These are phyloP conservation scores for Favolaschia claudopus DNA, from an alignment of 768 basidiomycete genomes.

Conservation along the genomic window DNA sequence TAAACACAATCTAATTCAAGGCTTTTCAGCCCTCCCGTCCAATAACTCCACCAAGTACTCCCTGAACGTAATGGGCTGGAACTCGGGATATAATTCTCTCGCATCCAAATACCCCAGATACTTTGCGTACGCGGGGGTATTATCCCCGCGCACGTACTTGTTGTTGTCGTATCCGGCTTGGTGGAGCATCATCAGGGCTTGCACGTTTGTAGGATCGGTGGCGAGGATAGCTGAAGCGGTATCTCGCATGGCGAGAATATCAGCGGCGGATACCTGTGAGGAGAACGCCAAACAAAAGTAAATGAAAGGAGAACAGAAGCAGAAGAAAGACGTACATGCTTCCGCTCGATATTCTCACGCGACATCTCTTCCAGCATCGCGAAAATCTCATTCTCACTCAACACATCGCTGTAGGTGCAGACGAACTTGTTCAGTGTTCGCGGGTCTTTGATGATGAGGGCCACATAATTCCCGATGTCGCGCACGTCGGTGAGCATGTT, in stretches of 20 bases:
- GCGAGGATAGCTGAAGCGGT: background rate
- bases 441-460: slow-evolving; percentile 36
- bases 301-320: background rate
- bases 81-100: slow-evolving; percentile 37
- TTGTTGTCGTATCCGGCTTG: slow-evolving; percentile 26
- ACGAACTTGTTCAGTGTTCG: slow-evolving; percentile 39
- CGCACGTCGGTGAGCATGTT: no score
- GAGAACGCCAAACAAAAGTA: no score
- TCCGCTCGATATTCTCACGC: slow-evolving; percentile 29
- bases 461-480: slow-evolving; percentile 34
- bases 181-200: background rate
- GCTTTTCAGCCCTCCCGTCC: slow-evolving; percentile 3
- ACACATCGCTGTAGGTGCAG: slow-evolving; percentile 32
- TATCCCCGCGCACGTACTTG: slow-evolving; percentile 36
- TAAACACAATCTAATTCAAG: no score
- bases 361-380: slow-evolving; percentile 27
- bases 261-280: slow-evolving; percentile 1
- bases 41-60: background rate
- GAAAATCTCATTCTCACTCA: slow-evolving; percentile 28
- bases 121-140: slow-evolving; percentile 31
- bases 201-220: background rate
- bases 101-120: slow-evolving; percentile 35
- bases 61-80: slow-evolving; percentile 2
- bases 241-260: background rate
- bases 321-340: background rate